phyloP scores from a whole-genome alignment of 148 eudicot species.

The Persicaria maculosa region DNA sequence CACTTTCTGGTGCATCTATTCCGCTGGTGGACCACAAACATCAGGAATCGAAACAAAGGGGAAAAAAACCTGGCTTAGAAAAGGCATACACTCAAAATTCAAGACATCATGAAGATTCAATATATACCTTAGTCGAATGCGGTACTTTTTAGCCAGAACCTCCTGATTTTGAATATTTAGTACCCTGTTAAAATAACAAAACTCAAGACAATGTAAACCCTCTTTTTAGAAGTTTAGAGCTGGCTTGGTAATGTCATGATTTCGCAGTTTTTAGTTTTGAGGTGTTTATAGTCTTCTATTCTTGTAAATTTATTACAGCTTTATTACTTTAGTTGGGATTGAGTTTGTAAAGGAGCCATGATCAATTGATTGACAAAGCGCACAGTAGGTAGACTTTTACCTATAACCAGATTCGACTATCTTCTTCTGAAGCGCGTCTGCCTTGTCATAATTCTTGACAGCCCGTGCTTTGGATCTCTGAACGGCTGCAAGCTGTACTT shows the following conservation, averaged over 20 bases:
- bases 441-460: constrained; percentile 52
- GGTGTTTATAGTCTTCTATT: not conserved
- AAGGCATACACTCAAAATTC: not conserved
- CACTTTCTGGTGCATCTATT: constrained; percentile 89
- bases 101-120: not conserved
- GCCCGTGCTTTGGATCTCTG: constrained; percentile 77
- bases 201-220: not conserved
- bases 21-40: constrained; percentile 39
- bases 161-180: constrained; percentile 55
- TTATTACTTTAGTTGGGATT: no score
- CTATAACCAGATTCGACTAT: constrained; percentile 71
- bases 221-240: not conserved
- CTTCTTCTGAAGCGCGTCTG: constrained; percentile 71
- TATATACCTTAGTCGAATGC: constrained; percentile 76
- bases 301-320: no score
- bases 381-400: constrained; percentile 19
- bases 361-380: not conserved
- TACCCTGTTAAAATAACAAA: constrained; percentile 41
- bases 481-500: constrained; percentile 52
- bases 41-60: not conserved
- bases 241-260: not conserved
- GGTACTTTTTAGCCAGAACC: constrained; percentile 68
- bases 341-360: no score
- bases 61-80: not conserved
- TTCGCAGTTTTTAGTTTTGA: not conserved